These are phyloP conservation scores for Gymnopilus dilepis DNA, from an alignment of 768 basidiomycete species.

Conservation along the genomic window DNA sequence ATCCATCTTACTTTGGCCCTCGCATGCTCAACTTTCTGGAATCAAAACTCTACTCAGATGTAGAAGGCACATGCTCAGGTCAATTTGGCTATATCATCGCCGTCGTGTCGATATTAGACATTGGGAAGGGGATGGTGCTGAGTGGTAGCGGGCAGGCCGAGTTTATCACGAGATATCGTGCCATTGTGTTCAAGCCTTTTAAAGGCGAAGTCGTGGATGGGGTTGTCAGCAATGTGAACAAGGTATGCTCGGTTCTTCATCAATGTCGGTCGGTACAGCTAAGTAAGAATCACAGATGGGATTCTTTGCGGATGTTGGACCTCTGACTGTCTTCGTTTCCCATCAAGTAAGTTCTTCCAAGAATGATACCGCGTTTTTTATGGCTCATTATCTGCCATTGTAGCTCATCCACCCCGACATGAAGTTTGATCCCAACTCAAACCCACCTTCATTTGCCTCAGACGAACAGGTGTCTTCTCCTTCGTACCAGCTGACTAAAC, in stretches of 20 bases:
- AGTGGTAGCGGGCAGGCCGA: slow-evolving; percentile 94
- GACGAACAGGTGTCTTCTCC: slow-evolving; percentile 71
- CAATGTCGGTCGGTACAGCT: not conserved
- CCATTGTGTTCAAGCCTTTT: slow-evolving; percentile 99
- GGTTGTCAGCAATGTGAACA: slow-evolving; percentile 93
- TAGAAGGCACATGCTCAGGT: slow-evolving; percentile 97
- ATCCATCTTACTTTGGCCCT: slow-evolving; percentile 98
- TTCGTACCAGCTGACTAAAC: not conserved
- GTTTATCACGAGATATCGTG: slow-evolving; percentile 92
- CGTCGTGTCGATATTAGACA: slow-evolving; percentile 88
- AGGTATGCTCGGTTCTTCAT: slow-evolving; percentile 55
- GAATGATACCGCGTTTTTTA: not conserved
- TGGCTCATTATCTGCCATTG: not conserved
- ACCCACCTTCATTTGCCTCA: slow-evolving; percentile 95
- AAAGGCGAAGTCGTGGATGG: slow-evolving; percentile 99
- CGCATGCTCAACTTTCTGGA: slow-evolving; percentile 93
- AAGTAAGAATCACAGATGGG: slow-evolving; percentile 74
- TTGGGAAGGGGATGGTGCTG: slow-evolving; percentile 91
- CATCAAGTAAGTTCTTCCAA: slow-evolving; percentile 73
- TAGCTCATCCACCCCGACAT: slow-evolving; percentile 95
- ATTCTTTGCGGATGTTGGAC: slow-evolving; percentile 97
- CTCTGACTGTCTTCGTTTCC: slow-evolving; percentile 92
- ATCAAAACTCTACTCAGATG: slow-evolving; percentile 92
- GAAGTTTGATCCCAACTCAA: slow-evolving; percentile 94
- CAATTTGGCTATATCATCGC: slow-evolving; percentile 95